Conservation (phyloP, 2,329 filamentous ascomycete species). For the Talaromyces pinophilus region DNA sequence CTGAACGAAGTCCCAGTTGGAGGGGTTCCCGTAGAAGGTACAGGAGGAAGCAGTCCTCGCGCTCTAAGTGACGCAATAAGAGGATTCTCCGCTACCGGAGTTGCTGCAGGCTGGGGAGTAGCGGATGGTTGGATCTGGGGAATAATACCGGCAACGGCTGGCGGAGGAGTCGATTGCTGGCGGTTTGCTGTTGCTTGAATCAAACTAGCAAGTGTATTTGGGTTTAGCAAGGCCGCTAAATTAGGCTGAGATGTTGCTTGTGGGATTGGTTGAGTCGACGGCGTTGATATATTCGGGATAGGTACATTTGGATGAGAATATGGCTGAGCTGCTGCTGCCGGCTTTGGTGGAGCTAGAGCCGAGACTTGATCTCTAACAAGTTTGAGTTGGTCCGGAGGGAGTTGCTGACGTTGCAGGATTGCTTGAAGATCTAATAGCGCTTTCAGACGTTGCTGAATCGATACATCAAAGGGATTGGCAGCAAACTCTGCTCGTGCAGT, state of each 20-base stretch:
- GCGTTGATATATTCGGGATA: slow-evolving; percentile 36
- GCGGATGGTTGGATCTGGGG: slow-evolving; percentile 62
- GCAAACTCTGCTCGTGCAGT: slow-evolving; percentile 73
- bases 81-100: slow-evolving; percentile 55
- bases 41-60: slow-evolving; percentile 63
- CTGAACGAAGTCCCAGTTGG: slow-evolving; percentile 42
- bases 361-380: slow-evolving; percentile 83
- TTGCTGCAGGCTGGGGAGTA: slow-evolving; percentile 53
- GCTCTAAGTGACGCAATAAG: slow-evolving; percentile 68
- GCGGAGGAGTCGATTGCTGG: slow-evolving; percentile 47
- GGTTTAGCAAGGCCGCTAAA: slow-evolving; percentile 40
- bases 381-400: slow-evolving; percentile 78
- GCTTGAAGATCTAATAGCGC: slow-evolving; percentile 83
- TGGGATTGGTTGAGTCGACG: slow-evolving; percentile 38
- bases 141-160: slow-evolving; percentile 46
- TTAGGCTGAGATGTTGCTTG: slow-evolving; percentile 37
- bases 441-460: slow-evolving; percentile 76
- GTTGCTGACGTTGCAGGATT: slow-evolving; percentile 73
- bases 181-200: slow-evolving; percentile 46
- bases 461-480: slow-evolving; percentile 72
- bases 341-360: slow-evolving; percentile 60
- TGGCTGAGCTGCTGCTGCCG: slow-evolving; percentile 26
- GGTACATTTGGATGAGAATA: slow-evolving; percentile 10
- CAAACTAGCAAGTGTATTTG: slow-evolving; percentile 47
- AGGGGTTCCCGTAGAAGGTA: slow-evolving; percentile 36